These are phyloP conservation scores for Trifolium subterraneum DNA, from an alignment of 306 rosid species.

Conservation along the genomic window DNA sequence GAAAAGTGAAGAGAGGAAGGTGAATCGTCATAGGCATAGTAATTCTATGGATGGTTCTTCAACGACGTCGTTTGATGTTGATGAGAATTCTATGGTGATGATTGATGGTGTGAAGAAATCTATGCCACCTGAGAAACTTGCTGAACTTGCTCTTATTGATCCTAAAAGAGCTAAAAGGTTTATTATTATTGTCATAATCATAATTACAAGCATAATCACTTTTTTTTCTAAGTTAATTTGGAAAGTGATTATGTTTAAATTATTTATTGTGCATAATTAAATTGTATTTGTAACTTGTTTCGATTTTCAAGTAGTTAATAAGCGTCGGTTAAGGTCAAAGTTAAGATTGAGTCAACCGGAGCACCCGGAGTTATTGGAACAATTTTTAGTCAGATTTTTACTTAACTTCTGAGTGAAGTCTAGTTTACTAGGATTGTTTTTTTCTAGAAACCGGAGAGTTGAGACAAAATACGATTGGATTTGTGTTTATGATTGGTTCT, in stretches of 20 bases:
- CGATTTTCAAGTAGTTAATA: not conserved
- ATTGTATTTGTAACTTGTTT: not conserved
- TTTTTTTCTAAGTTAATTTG: not conserved
- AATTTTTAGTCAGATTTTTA: not conserved
- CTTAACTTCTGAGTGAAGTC: not conserved
- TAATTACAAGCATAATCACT: constrained; percentile 13
- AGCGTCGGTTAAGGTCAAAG: not conserved
- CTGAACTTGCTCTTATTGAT: constrained; percentile 91
- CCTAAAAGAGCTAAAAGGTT: constrained; percentile 96
- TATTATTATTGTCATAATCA: not conserved
- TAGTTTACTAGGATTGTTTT: not conserved
- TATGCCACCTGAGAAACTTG: constrained; percentile 84
- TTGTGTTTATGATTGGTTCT: not conserved
- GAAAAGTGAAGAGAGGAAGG: constrained; percentile 49
- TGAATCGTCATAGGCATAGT: constrained; percentile 70
- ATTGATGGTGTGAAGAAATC: constrained; percentile 73
- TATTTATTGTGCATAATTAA: not conserved
- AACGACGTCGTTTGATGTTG: constrained; percentile 68
- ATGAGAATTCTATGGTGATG: constrained; percentile 33
- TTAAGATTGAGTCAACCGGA: not conserved
- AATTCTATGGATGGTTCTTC: constrained; percentile 83
- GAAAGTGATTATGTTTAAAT: not conserved
- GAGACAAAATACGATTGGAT: not conserved
- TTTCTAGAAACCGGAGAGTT: not conserved
- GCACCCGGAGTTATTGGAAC: not conserved